Percentiles rank a stretch among this genome's conserved stretches.
phyloP scores from a whole-genome alignment of 1,284 basidiomycete species.

The Boletellus deceptivus region DNA sequence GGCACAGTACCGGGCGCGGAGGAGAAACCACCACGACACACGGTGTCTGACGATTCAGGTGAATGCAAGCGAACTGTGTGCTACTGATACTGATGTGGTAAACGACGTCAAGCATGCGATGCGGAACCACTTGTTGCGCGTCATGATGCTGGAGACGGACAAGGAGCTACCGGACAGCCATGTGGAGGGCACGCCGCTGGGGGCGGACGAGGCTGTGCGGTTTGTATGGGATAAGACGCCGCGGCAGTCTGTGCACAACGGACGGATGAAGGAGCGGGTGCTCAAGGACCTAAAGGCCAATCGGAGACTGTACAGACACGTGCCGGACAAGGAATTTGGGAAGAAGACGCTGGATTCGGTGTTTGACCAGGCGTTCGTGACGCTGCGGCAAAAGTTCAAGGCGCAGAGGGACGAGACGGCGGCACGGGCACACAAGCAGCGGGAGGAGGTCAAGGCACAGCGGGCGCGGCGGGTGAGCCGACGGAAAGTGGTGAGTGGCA shows the following conservation, averaged over 20 bases:
- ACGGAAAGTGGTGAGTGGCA: constrained; percentile 54
- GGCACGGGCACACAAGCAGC: constrained; percentile 43
- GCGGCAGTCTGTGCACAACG: constrained; percentile 68
- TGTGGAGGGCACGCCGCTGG: constrained; percentile 47
- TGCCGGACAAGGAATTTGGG: constrained; percentile 61
- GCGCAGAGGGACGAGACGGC: constrained; percentile 49
- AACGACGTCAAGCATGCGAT: constrained; percentile 56
- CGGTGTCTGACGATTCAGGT: constrained; percentile 66
- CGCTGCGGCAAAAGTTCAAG: constrained; percentile 63
- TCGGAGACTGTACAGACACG: constrained; percentile 55
- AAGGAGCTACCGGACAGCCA: constrained; percentile 60
- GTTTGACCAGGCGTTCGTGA: constrained; percentile 71
- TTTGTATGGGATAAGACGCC: constrained; percentile 76
- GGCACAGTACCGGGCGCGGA: constrained; percentile 39
- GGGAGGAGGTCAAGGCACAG: constrained; percentile 59
- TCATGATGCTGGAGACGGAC: constrained; percentile 56
- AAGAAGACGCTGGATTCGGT: constrained; percentile 57
- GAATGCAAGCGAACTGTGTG: constrained; percentile 1
- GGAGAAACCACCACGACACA: constrained; percentile 58
- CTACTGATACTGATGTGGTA: no score
- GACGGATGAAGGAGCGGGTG: constrained; percentile 63
- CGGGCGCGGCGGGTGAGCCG: constrained; percentile 56
- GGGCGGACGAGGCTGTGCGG: constrained; percentile 52
- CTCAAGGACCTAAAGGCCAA: constrained; percentile 56
- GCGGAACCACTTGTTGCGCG: constrained; percentile 55